Percentiles rank a stretch among this genome's conserved stretches.
phyloP scores from a whole-genome alignment of 768 basidiomycete species.

The Psilocybe cyanescens region DNA sequence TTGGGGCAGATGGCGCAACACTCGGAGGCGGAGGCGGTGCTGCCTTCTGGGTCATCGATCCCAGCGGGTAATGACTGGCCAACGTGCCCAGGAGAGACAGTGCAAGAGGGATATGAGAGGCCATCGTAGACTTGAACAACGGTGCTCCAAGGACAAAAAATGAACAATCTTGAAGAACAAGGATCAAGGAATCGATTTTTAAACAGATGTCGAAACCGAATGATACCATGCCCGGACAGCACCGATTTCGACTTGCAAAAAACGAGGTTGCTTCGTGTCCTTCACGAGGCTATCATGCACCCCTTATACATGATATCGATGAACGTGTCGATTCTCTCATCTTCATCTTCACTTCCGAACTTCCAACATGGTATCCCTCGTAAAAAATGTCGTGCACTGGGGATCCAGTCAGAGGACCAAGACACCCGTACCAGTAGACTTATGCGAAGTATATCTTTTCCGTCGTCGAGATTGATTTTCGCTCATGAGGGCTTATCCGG shows the following conservation, averaged over 20 bases:
- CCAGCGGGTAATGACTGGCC: constrained; percentile 36
- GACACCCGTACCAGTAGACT: constrained; percentile 35
- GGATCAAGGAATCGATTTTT: constrained; percentile 28
- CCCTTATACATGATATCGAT: constrained; percentile 30
- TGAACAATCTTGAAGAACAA: constrained; percentile 11
- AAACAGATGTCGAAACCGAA: constrained; percentile 27
- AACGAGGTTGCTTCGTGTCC: constrained; percentile 42
- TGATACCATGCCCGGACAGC: constrained; percentile 26
- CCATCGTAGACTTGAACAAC: constrained; percentile 30
- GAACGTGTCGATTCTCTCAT: constrained; percentile 7
- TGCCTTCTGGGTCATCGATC: constrained; percentile 31
- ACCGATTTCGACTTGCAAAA: constrained; percentile 18
- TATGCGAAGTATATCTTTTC: constrained; percentile 44
- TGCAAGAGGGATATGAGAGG: constrained; percentile 48
- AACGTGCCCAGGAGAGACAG: constrained; percentile 43
- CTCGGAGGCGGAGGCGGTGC: constrained; percentile 23
- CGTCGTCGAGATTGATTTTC: constrained; percentile 4
- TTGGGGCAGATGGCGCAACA: constrained; percentile 29
- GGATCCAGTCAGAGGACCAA: constrained; percentile 32
- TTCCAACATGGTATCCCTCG: constrained; percentile 42
- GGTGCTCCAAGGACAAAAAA: constrained; percentile 7
- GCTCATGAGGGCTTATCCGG: constrained; percentile 13
- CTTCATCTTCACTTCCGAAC: constrained; percentile 25
- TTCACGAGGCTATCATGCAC: constrained; percentile 32
- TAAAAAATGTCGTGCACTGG: constrained; percentile 47